Evolutionary conservation across 1,284 basidiomycete species (phyloP).

Genomic region (Volvariella surrecta): DNA sequence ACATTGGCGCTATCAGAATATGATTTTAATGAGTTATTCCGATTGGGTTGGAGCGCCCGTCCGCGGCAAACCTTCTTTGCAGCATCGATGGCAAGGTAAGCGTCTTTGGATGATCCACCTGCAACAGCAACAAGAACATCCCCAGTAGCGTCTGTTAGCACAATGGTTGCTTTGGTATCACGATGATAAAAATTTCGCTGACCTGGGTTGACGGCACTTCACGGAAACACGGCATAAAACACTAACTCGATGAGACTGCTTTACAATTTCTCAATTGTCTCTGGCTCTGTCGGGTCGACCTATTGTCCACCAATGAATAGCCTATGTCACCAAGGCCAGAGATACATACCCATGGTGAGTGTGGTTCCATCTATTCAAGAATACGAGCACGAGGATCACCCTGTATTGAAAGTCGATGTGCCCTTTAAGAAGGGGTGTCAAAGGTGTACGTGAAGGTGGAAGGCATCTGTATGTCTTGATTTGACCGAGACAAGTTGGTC

Average conservation of each 20-base stretch:
- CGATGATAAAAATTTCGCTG: neutral
- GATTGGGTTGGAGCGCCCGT: too few relatives aligned
- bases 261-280: constrained; percentile 45
- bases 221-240: constrained; percentile 7
- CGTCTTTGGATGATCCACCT: constrained; percentile 57
- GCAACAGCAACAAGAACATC: constrained; percentile 54
- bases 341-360: neutral
- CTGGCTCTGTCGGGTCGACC: constrained; percentile 44
- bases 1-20: constrained; percentile 76
- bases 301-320: constrained; percentile 72
- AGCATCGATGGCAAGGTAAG: constrained; percentile 64
- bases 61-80: constrained; percentile 54
- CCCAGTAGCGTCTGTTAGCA: constrained; percentile 38
- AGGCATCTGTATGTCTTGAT: too few relatives aligned
- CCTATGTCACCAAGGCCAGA: constrained; percentile 6
- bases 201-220: constrained; percentile 70
- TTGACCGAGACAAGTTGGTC: too few relatives aligned
- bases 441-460: constrained; percentile 40
- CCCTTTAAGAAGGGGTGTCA: constrained; percentile 50
- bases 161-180: neutral
- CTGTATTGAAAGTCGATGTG: constrained; percentile 47
- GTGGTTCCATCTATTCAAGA: neutral
- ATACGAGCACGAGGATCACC: constrained; percentile 17
- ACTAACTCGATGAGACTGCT: constrained; percentile 3
- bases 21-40: too few relatives aligned